These are phyloP conservation scores for Boechera retrofracta DNA, from an alignment of 345 rosid genomes.

Conservation along the genomic window DNA sequence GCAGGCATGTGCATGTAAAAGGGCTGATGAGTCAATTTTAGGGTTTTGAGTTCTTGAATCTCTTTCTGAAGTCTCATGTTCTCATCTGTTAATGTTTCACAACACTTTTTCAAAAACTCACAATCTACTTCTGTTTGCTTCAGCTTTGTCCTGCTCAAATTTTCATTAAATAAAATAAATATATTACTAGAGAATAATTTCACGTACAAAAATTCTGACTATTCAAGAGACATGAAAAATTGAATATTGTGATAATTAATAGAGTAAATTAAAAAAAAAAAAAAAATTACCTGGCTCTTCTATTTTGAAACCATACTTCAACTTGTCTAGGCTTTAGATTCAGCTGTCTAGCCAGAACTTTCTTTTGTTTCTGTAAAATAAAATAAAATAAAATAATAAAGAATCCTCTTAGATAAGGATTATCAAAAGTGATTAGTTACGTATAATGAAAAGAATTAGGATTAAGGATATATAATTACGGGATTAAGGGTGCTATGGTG, in stretches of 20 bases:
- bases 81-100: constrained; percentile 90
- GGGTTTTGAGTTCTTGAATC: constrained; percentile 75
- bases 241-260: no score
- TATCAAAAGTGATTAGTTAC: constrained; percentile 19
- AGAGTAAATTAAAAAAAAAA: no score
- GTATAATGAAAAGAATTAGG: constrained; percentile 3
- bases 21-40: constrained; percentile 57
- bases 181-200: background rate
- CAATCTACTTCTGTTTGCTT: constrained; percentile 98
- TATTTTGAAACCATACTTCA: constrained; percentile 99
- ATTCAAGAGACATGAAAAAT: background rate
- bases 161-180: background rate
- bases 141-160: constrained; percentile 76
- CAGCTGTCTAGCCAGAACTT: constrained; percentile 84
- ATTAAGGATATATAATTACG: constrained; percentile 47
- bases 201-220: background rate
- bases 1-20: constrained; percentile 80
- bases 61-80: constrained; percentile 91
- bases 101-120: constrained; percentile 86
- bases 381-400: background rate
- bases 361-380: constrained; percentile 78
- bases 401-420: background rate
- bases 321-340: constrained; percentile 93
- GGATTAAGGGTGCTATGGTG: constrained; percentile 96
- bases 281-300: constrained; percentile 79